phyloP scores from a whole-genome alignment of 495 filamentous ascomycete species.

The Thozetella sp. region DNA sequence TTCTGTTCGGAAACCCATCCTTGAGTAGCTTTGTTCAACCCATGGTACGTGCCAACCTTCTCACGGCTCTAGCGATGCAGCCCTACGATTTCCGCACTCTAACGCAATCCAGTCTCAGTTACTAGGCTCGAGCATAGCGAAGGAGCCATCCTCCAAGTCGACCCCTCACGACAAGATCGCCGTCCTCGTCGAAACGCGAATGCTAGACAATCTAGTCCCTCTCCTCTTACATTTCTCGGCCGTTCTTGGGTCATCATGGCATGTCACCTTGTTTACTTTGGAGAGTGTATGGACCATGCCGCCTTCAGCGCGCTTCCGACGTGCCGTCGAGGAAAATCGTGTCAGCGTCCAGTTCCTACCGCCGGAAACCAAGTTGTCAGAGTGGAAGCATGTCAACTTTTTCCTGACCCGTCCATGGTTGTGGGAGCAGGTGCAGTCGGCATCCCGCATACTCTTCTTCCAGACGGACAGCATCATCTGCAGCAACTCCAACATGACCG shows the following conservation, averaged over 20 bases:
- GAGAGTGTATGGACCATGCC: not conserved
- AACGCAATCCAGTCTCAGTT: too few relatives aligned
- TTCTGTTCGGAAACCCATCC: too few relatives aligned
- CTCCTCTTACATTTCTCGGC: slow-evolving; percentile 26
- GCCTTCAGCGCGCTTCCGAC: slow-evolving; percentile 8
- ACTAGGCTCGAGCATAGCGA: too few relatives aligned
- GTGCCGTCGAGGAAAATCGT: not conserved
- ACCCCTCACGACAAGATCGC: too few relatives aligned
- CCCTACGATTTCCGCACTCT: too few relatives aligned
- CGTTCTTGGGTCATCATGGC: slow-evolving; percentile 27
- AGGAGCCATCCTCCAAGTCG: too few relatives aligned
- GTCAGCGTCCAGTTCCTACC: slow-evolving; percentile 14
- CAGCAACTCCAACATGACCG: slow-evolving; percentile 14
- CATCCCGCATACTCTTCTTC: slow-evolving; percentile 26
- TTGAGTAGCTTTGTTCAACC: too few relatives aligned
- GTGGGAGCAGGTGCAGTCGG: slow-evolving; percentile 22
- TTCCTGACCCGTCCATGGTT: slow-evolving; percentile 18
- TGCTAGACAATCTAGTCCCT: slow-evolving; percentile 12
- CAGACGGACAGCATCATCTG: too few relatives aligned
- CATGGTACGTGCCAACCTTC: too few relatives aligned
- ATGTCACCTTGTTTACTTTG: slow-evolving; percentile 26
- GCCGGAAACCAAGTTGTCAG: not conserved
- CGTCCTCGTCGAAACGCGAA: slow-evolving; percentile 6
- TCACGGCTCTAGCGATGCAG: too few relatives aligned
- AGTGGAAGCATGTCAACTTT: slow-evolving; percentile 7